Base-by-base conservation (phyloP, 805 yeast species). In the Nakazawaea wyomingensis region DNA sequence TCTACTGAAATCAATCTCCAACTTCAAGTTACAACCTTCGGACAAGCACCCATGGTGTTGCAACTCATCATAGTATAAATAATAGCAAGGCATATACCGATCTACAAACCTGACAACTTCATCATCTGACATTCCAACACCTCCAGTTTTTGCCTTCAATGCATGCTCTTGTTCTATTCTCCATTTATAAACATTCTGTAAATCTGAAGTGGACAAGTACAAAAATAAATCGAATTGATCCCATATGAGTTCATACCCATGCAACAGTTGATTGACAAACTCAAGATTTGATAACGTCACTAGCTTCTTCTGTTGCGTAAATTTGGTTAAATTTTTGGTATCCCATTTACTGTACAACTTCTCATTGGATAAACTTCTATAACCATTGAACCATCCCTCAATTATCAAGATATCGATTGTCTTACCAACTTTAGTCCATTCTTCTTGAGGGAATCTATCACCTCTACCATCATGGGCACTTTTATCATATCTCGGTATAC, bases 361-460 rank as follows among this genome's bases (percentile, higher is more conserved):
- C 4, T 57, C 57, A 21, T 59, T 51, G 1, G 60, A 50, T 16
- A 74, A 50, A 1, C 83, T 69, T 4, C 56, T 48, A 56, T 79
- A 91, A 1, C 98, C 98, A 19, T 79, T 72, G 64, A 90, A 88
- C 99, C 99, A 91, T 4, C 98, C 99, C 62, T 91, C 99, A 32
- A 93, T 69, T 2, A 91, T 60, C 3, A 91, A 71, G 3, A 89
- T 72, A 53, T 85, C 87, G 3, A 78, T 67, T 2, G 47, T 45
- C 0, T 54, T 53, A 14, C 36, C 43, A 3, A 39, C 31, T 24
- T 49, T 49, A 2, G 55, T 50, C 82, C 82, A 78, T 10, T 64
- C 48, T 0, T 51, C 48, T 6, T 43, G 52, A 0, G 66, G 65
- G 5, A 59, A 51, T 41, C 98, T 66, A 60, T 91, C 98, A 4